Conservation (phyloP, 768 basidiomycete species). For the Amylocystis lapponica region DNA sequence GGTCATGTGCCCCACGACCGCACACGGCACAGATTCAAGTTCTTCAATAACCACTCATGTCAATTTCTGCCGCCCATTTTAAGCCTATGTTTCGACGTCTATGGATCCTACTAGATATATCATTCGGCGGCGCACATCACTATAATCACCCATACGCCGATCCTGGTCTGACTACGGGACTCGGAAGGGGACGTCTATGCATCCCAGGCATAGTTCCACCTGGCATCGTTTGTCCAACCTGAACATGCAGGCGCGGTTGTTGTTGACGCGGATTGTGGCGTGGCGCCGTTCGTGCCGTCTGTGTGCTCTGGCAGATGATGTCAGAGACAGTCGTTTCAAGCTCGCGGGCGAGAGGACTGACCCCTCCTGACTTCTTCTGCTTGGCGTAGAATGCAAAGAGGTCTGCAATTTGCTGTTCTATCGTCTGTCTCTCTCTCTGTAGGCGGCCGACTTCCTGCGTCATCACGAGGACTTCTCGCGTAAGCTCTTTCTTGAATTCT, state of each 20-base stretch:
- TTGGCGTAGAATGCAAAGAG: slow-evolving; percentile 68
- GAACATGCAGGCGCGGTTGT: not conserved
- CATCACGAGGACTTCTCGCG: slow-evolving; percentile 67
- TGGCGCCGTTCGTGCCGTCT: slow-evolving; percentile 1
- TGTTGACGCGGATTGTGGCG: no score
- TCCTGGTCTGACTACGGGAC: no score
- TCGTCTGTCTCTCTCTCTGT: slow-evolving; percentile 55
- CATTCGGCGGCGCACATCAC: no score
- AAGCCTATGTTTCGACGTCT: no score
- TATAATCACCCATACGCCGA: no score
- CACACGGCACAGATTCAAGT: no score
- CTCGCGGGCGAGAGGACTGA: not conserved
- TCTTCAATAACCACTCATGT: no score
- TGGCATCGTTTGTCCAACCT: not conserved
- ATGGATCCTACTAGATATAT: no score
- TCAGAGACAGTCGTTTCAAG: not conserved
- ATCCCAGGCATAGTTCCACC: not conserved
- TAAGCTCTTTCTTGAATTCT: slow-evolving; percentile 78
- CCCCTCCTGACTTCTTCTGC: slow-evolving; percentile 40
- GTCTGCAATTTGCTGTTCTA: slow-evolving; percentile 70
- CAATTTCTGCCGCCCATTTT: no score
- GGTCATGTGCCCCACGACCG: slow-evolving; percentile 14
- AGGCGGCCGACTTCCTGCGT: slow-evolving; percentile 67
- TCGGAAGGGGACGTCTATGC: slow-evolving; percentile 11
- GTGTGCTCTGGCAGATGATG: no score